phyloP scores from a whole-genome alignment of 202 grass and related monocot species.

The Setaria italica region DNA sequence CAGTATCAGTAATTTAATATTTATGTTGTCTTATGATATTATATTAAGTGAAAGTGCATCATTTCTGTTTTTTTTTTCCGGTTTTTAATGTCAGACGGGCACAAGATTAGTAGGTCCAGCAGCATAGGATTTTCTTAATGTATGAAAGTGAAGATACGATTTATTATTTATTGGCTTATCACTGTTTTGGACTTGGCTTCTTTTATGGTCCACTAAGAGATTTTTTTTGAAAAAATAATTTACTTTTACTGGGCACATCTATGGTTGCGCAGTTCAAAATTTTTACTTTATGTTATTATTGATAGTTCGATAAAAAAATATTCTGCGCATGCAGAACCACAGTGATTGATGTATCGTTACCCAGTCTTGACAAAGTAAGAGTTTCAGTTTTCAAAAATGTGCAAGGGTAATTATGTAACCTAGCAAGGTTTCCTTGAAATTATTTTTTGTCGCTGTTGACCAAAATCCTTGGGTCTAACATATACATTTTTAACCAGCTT shows the following conservation, averaged over 20 bases:
- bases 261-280: not conserved
- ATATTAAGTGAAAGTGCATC: not conserved
- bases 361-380: not conserved
- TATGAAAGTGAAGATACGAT: not conserved
- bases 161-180: not conserved
- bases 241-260: not conserved
- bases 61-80: not conserved
- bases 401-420: not conserved
- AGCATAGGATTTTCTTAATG: not conserved
- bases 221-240: not conserved
- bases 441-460: not conserved
- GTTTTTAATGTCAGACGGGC: not conserved
- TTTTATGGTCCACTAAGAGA: not conserved
- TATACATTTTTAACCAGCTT: constrained; percentile 1
- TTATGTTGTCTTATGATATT: not conserved
- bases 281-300: not conserved
- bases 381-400: not conserved
- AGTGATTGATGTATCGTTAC: not conserved
- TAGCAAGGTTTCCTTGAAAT: not conserved
- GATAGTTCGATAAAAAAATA: not conserved
- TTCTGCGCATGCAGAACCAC: not conserved
- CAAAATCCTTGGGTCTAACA: not conserved
- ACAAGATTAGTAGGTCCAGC: not conserved
- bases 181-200: not conserved
- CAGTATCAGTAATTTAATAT: not conserved